Base-by-base conservation (phyloP, 805 yeast species). In the Hanseniaspora nectarophila region DNA sequence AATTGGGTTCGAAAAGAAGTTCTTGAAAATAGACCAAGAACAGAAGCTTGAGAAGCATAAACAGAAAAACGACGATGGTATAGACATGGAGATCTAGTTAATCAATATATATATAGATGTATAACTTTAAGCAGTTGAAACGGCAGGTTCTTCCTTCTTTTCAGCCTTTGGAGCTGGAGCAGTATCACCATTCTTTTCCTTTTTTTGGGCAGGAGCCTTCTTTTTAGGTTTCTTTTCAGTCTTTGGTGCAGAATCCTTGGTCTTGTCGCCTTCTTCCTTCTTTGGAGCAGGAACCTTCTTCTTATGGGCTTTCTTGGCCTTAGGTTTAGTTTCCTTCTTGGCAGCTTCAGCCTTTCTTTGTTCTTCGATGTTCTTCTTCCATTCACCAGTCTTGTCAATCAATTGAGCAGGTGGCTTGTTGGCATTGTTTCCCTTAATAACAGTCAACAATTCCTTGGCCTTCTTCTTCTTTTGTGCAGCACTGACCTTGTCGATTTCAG, bases 1-100 rank as follows among this genome's bases (percentile, higher is more conserved):
- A 0, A 89, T 82, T 61, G 96, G 95, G 3, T 89, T 84, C 65
- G 97, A 89, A 62, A 70, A 67, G 45, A 69, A 73, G 51, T 74
- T 84, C 72, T 72, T 84, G 56, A 70, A 64, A 43, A 70, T 61
- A 58, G 71, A 66, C 53, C 62, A 63, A 13, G 73, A 72, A 34
- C 31, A 60, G 5, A 62, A 67, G 43, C 68, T 70, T 50, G 54
- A 56, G 6, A 65, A 67, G 48, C 56, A 61, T 8, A 59, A 60
- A 1, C 60, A 68, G 60, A 68, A 67, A 51, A 72, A 71, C 44
- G 75, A 73, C 16, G 61, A 62, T 29, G 63, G 63, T 13, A 59
- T 35, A 13, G 58, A 32, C 15, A 58, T 35, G 61, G 63, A 5
- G 18, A 48, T 40, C 15, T 39, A 20, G 24, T 29, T 21, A 28